phyloP scores from a whole-genome alignment of 139 green algal genomes.

The Asterochloris erici region DNA sequence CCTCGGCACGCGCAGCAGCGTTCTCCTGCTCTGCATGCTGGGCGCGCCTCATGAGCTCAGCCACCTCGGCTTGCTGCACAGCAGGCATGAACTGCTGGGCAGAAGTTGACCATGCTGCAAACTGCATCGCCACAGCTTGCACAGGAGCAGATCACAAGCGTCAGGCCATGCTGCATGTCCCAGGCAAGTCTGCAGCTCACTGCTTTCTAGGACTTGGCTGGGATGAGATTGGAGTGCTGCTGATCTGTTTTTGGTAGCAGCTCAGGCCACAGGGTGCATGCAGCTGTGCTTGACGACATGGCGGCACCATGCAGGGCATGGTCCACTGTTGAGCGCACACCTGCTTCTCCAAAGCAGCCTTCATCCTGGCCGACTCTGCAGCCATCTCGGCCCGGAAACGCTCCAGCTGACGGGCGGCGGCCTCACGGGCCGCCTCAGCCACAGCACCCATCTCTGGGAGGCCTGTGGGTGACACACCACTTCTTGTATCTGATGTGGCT shows the following conservation, averaged over 20 bases:
- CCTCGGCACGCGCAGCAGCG: conserved; percentile 4
- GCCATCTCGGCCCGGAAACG: conserved; percentile 14
- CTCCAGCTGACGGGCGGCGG: conserved; percentile 2
- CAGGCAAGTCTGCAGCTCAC: neutral
- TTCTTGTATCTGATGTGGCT: too few species aligned
- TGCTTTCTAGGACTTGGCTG: neutral
- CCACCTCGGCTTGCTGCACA: conserved; percentile 17
- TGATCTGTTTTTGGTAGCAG: neutral
- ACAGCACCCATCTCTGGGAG: neutral
- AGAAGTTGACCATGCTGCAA: neutral
- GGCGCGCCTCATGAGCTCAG: conserved; percentile 1
- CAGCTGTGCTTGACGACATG: neutral
- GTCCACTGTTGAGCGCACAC: neutral
- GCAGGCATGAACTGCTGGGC: neutral
- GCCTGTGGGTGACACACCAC: too few species aligned
- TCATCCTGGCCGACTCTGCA: conserved; percentile 14
- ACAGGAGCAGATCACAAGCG: neutral
- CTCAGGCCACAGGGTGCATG: neutral
- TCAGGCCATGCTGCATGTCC: neutral
- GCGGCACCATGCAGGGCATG: neutral
- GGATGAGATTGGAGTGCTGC: neutral
- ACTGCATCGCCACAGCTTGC: too few species aligned
- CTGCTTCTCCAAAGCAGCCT: conserved; percentile 11
- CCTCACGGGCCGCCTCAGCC: conserved; percentile 10
- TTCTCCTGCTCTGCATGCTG: conserved; percentile 19